Conservation (phyloP, 2,329 filamentous ascomycete species). For the Cordyceps sp. region DNA sequence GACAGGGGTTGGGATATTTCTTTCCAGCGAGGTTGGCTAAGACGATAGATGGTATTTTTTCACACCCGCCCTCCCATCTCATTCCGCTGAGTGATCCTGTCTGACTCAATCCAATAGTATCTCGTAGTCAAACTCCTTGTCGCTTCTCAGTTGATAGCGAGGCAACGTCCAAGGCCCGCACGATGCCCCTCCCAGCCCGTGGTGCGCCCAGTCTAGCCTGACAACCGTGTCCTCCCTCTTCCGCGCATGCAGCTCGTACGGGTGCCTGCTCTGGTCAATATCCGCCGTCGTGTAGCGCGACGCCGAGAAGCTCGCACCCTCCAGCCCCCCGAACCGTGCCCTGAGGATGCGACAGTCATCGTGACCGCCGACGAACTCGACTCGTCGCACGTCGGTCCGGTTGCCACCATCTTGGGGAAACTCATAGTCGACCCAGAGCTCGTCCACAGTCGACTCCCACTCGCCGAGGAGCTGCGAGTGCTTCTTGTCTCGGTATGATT, state of each 20-base stretch:
- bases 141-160: slow-evolving; percentile 25
- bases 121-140: slow-evolving; percentile 25
- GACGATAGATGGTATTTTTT: no score
- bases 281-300: slow-evolving; percentile 37
- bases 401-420: slow-evolving; percentile 54
- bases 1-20: no score
- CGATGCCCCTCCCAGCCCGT: slow-evolving; percentile 44
- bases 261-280: slow-evolving; percentile 36
- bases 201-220: slow-evolving; percentile 42
- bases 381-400: slow-evolving; percentile 44
- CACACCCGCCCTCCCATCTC: no score
- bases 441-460: slow-evolving; percentile 27
- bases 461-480: slow-evolving; percentile 39
- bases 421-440: slow-evolving; percentile 45
- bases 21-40: no score
- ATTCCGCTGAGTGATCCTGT: no score
- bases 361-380: slow-evolving; percentile 25
- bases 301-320: slow-evolving; percentile 38
- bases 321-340: slow-evolving; percentile 26
- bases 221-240: slow-evolving; percentile 34
- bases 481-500: slow-evolving; percentile 52
- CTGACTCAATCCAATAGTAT: slow-evolving; percentile 25
- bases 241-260: slow-evolving; percentile 37
- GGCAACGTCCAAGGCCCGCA: slow-evolving; percentile 41
- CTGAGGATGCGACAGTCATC: slow-evolving; percentile 18